Conservation (phyloP, 352 stramenopile species). For the Phytophthora multivora region DNA sequence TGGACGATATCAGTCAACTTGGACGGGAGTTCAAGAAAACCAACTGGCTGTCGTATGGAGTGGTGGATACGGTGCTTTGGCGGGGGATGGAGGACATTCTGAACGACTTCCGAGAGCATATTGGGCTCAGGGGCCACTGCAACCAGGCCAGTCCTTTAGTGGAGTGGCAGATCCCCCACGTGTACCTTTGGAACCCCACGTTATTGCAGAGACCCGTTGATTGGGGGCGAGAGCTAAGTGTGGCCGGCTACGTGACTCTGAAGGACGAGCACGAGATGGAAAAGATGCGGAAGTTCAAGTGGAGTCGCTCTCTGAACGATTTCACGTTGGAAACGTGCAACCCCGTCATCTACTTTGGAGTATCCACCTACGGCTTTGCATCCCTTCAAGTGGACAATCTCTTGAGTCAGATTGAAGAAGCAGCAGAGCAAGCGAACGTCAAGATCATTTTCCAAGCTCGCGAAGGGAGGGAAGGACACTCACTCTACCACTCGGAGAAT, state of each 20-base stretch:
- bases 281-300: constrained; percentile 37
- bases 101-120: constrained; percentile 44
- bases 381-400: constrained; percentile 34
- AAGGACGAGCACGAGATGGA: constrained; percentile 34
- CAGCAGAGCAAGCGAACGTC: constrained; percentile 34
- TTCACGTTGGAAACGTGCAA: constrained; percentile 32
- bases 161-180: constrained; percentile 50
- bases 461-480: constrained; percentile 12
- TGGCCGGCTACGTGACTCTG: constrained; percentile 46
- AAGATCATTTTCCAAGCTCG: constrained; percentile 66
- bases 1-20: constrained; percentile 30
- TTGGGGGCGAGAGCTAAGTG: constrained; percentile 45
- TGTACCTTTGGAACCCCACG: constrained; percentile 48
- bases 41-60: constrained; percentile 49
- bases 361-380: constrained; percentile 38
- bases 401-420: constrained; percentile 38
- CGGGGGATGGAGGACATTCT: constrained; percentile 35
- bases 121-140: constrained; percentile 36
- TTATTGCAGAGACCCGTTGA: constrained; percentile 44
- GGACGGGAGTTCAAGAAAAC: constrained; percentile 35
- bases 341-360: constrained; percentile 48
- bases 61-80: constrained; percentile 46
- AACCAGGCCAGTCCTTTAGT: constrained; percentile 38
- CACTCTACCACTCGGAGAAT: constrained; percentile 35
- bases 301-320: constrained; percentile 37